phyloP scores from a whole-genome alignment of 352 stramenopile species.

The Globisporangium emineosum region DNA sequence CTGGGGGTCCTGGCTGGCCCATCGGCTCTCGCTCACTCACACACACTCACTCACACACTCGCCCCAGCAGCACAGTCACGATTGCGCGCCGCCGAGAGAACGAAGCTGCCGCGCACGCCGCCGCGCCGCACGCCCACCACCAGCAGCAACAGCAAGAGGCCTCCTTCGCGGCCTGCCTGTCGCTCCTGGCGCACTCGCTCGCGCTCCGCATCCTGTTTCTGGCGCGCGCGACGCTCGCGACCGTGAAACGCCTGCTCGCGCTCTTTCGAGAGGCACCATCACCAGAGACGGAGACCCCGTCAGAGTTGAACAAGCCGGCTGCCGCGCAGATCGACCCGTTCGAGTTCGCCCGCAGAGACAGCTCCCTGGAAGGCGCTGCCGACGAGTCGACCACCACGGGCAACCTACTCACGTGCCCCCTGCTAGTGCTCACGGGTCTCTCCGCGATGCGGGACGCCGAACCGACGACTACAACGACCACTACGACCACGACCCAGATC shows the following conservation, averaged over 20 bases:
- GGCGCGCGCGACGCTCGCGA: constrained; percentile 21
- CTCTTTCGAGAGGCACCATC: neutral
- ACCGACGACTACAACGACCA: neutral
- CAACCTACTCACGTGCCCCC: constrained; percentile 10
- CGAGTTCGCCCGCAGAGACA: neutral
- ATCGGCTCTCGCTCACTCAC: neutral
- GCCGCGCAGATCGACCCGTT: neutral
- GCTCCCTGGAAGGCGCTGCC: neutral
- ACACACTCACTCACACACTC: neutral
- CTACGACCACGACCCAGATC: neutral
- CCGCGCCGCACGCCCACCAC: neutral
- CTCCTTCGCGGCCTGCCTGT: neutral
- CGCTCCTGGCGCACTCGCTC: constrained; percentile 19
- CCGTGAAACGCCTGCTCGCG: constrained; percentile 1
- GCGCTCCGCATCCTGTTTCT: constrained; percentile 23
- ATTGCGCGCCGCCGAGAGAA: constrained; percentile 14
- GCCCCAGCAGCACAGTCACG: constrained; percentile 4
- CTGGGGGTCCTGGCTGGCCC: neutral
- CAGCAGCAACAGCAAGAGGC: neutral
- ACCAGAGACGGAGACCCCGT: no score
- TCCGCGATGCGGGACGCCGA: constrained; percentile 19
- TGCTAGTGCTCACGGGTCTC: constrained; percentile 16
- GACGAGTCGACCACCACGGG: constrained; percentile 8
- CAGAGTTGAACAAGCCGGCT: neutral
- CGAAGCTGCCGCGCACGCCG: neutral